These are phyloP conservation scores for Gamsiella multidivaricata DNA, from an alignment of 192 early-diverging fungal species.

Conservation along the genomic window DNA sequence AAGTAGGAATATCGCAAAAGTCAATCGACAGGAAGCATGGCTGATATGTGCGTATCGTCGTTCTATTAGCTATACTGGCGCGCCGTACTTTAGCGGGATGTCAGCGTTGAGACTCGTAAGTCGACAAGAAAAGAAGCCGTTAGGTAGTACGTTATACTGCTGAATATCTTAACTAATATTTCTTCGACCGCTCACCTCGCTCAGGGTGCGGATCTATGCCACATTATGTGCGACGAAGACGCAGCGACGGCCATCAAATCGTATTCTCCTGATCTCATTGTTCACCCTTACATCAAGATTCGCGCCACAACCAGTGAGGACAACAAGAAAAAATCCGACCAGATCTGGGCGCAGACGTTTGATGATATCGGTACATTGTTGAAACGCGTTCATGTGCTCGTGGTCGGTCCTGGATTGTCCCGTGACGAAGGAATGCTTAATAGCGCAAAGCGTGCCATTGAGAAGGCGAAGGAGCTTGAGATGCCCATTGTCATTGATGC, in stretches of 20 bases:
- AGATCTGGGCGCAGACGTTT: conserved; percentile 20
- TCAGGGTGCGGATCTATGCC: conserved; percentile 86
- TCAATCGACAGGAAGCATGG: no score
- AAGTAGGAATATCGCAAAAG: background rate
- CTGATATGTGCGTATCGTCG: no score
- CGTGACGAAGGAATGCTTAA: conserved; percentile 77
- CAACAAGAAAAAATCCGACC: conserved; percentile 6
- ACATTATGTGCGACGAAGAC: conserved; percentile 86
- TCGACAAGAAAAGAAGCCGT: no score
- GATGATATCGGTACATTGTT: conserved; percentile 59
- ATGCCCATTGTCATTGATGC: conserved; percentile 93
- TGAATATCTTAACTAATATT: background rate
- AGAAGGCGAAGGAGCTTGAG: conserved; percentile 64
- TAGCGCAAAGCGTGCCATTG: conserved; percentile 74
- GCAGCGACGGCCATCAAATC: conserved; percentile 83
- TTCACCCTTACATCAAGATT: conserved; percentile 82
- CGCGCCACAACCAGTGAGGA: conserved; percentile 18
- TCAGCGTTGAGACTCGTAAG: conserved; percentile 75
- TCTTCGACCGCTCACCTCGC: no score
- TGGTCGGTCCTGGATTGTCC: conserved; percentile 93
- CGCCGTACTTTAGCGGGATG: conserved; percentile 90
- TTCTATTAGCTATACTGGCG: conserved; percentile 83
- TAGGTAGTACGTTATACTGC: background rate
- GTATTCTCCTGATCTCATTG: conserved; percentile 79
- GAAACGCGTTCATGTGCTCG: conserved; percentile 81